These are phyloP conservation scores for Zychaea mexicana DNA, from an alignment of 371 early-diverging fungal genomes.

Conservation along the genomic window DNA sequence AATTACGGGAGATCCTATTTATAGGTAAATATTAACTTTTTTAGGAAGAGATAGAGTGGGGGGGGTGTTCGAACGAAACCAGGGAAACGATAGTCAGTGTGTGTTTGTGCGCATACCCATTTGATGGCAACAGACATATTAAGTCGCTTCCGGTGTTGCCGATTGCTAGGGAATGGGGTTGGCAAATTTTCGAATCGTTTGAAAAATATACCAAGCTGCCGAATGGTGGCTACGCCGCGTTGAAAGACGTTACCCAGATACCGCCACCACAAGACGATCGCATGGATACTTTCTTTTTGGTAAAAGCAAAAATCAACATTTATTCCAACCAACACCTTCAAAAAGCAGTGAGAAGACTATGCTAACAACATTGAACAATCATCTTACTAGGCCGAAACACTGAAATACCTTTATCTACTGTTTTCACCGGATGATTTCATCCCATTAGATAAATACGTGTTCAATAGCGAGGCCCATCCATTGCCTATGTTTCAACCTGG, in stretches of 20 bases:
- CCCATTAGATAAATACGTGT: slow-evolving; percentile 80
- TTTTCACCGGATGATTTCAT: slow-evolving; percentile 72
- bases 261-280: slow-evolving; percentile 64
- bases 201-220: slow-evolving; percentile 75
- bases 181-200: slow-evolving; percentile 84
- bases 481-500: slow-evolving; percentile 58
- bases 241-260: slow-evolving; percentile 69
- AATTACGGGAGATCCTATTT: slow-evolving; percentile 80
- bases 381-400: slow-evolving; percentile 80
- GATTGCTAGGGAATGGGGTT: slow-evolving; percentile 82
- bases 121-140: no score
- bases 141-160: not conserved
- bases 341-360: not conserved
- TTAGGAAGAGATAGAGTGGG: not conserved
- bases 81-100: no score
- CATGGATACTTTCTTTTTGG: slow-evolving; percentile 80
- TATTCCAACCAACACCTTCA: not conserved
- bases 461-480: slow-evolving; percentile 93
- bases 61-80: no score
- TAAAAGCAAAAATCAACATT: no score
- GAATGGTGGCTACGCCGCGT: slow-evolving; percentile 76
- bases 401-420: slow-evolving; percentile 93
- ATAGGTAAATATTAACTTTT: slow-evolving; percentile 44
- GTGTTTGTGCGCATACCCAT: no score
- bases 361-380: not conserved